These are phyloP conservation scores for Aureobasidium pullulans DNA, from an alignment of 2,329 filamentous ascomycete genomes.

Conservation along the genomic window DNA sequence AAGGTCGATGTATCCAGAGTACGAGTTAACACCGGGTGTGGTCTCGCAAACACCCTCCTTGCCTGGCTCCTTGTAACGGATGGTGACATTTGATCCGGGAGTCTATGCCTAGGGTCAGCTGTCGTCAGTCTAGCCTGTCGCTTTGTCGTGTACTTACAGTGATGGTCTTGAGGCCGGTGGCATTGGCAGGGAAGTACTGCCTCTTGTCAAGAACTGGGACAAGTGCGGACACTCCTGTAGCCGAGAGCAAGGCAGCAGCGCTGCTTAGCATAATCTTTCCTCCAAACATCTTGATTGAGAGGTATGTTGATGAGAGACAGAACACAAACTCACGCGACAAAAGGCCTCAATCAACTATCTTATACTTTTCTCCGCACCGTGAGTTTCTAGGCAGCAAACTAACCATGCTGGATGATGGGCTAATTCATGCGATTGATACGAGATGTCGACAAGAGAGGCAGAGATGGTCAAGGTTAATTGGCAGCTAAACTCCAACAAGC, in stretches of 20 bases:
- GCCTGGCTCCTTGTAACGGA: constrained; percentile 47
- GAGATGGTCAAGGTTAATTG: neutral
- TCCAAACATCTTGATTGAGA: neutral
- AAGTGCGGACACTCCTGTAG: neutral
- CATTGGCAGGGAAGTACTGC: constrained; percentile 29
- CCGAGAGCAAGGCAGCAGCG: neutral
- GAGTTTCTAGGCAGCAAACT: neutral
- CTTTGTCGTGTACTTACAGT: constrained; percentile 2
- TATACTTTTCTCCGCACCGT: constrained; percentile 2
- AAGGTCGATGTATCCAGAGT: constrained; percentile 34
- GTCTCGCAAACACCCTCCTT: constrained; percentile 43
- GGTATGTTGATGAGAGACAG: neutral
- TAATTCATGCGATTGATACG: neutral
- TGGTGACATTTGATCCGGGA: constrained; percentile 35
- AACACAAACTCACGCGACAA: neutral
- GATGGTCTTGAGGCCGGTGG: constrained; percentile 38
- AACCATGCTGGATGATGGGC: neutral
- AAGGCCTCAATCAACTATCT: neutral
- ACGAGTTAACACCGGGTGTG: constrained; percentile 45
- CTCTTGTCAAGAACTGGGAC: constrained; percentile 7
- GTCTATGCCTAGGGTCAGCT: constrained; percentile 6
- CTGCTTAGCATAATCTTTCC: neutral
- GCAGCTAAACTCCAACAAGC: constrained; percentile 12
- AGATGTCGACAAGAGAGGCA: neutral
- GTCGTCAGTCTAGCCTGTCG: neutral